phyloP scores from a whole-genome alignment of 2,329 filamentous ascomycete species.

The Myrmaecium sp. region DNA sequence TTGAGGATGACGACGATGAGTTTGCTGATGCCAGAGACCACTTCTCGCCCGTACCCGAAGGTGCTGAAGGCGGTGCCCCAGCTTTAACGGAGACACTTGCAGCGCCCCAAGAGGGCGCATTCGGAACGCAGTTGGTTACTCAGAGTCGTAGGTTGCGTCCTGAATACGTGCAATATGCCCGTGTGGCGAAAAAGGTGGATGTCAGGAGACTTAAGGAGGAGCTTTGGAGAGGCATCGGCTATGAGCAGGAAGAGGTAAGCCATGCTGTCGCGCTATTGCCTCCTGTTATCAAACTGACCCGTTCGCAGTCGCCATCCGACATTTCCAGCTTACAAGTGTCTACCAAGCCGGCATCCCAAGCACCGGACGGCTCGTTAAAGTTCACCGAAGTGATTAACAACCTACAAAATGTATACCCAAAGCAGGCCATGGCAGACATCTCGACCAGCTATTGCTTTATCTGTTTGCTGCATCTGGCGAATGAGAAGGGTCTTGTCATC shows the following conservation, averaged over 20 bases:
- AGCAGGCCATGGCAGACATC: slow-evolving; percentile 78
- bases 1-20: slow-evolving; percentile 49
- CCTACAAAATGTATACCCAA: slow-evolving; percentile 70
- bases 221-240: slow-evolving; percentile 46
- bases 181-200: slow-evolving; percentile 51
- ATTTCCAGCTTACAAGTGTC: neutral
- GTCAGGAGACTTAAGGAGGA: slow-evolving; percentile 47
- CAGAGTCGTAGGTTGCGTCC: slow-evolving; percentile 42
- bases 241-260: slow-evolving; percentile 20
- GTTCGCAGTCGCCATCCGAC: too few species aligned
- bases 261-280: too few species aligned
- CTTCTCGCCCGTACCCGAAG: slow-evolving; percentile 50
- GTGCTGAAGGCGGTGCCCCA: slow-evolving; percentile 17
- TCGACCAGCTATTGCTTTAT: slow-evolving; percentile 92
- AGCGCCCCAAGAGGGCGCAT: slow-evolving; percentile 34
- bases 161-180: slow-evolving; percentile 49
- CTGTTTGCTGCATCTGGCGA: slow-evolving; percentile 74
- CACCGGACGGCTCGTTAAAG: slow-evolving; percentile 43
- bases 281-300: slow-evolving; percentile 11
- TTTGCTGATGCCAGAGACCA: slow-evolving; percentile 71
- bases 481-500: slow-evolving; percentile 77
- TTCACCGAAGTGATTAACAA: slow-evolving; percentile 90
- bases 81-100: slow-evolving; percentile 32
- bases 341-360: slow-evolving; percentile 14
- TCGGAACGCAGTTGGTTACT: slow-evolving; percentile 45